These are phyloP conservation scores for Lactarius sanguifluus DNA, from an alignment of 768 basidiomycete genomes.

Conservation along the genomic window DNA sequence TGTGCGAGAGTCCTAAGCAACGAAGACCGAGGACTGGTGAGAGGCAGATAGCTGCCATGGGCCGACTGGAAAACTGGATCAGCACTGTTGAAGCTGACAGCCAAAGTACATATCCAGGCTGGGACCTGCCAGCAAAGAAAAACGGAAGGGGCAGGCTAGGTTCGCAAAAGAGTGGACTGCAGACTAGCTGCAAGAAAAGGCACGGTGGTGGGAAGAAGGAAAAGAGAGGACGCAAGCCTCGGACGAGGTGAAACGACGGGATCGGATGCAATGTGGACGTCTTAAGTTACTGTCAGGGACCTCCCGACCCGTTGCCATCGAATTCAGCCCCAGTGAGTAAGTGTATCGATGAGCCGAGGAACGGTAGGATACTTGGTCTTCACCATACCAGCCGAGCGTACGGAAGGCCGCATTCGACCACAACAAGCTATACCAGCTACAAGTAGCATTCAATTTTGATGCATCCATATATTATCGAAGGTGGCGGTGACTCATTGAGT, in stretches of 20 bases:
- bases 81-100: conserved; percentile 21
- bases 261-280: neutral
- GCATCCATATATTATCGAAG: neutral
- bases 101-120: conserved; percentile 40
- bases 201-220: neutral
- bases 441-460: neutral
- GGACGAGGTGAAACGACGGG: neutral
- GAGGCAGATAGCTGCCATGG: conserved; percentile 49
- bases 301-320: conserved; percentile 2
- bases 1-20: conserved; percentile 52
- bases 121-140: conserved; percentile 33
- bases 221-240: neutral
- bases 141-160: conserved; percentile 21
- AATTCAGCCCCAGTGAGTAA: neutral
- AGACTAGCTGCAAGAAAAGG: conserved; percentile 46
- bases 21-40: conserved; percentile 71
- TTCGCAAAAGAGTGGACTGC: conserved; percentile 47
- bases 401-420: neutral
- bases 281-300: neutral
- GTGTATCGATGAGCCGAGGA: neutral
- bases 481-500: neutral
- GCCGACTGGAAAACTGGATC: conserved; percentile 28
- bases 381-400: neutral
- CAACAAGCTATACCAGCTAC: neutral
- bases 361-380: neutral